A percentile compares a stretch with the other conserved stretches of the same genome.
Evolutionary conservation across 1,139 yeast species (phyloP).

Genomic region (Chernovozyma aurita): DNA sequence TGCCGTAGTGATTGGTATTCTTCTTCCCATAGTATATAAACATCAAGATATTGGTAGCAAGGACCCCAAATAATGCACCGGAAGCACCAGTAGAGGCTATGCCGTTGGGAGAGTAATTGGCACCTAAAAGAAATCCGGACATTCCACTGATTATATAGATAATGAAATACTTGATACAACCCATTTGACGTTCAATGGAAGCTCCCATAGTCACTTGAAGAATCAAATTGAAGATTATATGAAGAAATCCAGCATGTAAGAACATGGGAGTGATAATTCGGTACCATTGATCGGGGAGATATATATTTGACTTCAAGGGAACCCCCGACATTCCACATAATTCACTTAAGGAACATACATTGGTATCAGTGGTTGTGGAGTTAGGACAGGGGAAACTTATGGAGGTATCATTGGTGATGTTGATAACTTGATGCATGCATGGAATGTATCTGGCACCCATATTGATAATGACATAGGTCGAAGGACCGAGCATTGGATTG

Average conservation of each 20-base stretch:
- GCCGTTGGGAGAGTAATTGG: constrained; percentile 69
- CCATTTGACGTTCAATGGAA: constrained; percentile 57
- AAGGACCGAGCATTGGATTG: constrained; percentile 83
- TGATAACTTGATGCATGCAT: constrained; percentile 57
- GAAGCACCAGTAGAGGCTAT: constrained; percentile 71
- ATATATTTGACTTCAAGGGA: constrained; percentile 20
- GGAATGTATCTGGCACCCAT: constrained; percentile 74
- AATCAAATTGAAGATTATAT: constrained; percentile 60
- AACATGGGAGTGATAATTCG: constrained; percentile 68
- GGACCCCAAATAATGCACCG: constrained; percentile 70
- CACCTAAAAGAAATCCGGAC: constrained; percentile 66
- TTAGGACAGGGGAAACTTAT: constrained; percentile 66
- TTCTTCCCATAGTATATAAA: constrained; percentile 53
- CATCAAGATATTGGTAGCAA: constrained; percentile 58
- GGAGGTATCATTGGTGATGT: constrained; percentile 46
- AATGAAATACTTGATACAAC: constrained; percentile 49
- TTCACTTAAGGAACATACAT: constrained; percentile 54
- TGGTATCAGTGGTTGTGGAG: constrained; percentile 51
- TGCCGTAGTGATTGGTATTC: constrained; percentile 40
- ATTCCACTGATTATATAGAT: constrained; percentile 63
- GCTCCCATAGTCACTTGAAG: constrained; percentile 62
- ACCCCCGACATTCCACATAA: constrained; percentile 62
- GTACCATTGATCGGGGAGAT: constrained; percentile 64
- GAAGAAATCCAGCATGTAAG: constrained; percentile 71
- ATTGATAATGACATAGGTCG: constrained; percentile 58